Evolutionary conservation across 768 basidiomycete genomes (phyloP), one percentile per base, ranked within the genome.

Genomic region (Leucosporidium scottii): DNA sequence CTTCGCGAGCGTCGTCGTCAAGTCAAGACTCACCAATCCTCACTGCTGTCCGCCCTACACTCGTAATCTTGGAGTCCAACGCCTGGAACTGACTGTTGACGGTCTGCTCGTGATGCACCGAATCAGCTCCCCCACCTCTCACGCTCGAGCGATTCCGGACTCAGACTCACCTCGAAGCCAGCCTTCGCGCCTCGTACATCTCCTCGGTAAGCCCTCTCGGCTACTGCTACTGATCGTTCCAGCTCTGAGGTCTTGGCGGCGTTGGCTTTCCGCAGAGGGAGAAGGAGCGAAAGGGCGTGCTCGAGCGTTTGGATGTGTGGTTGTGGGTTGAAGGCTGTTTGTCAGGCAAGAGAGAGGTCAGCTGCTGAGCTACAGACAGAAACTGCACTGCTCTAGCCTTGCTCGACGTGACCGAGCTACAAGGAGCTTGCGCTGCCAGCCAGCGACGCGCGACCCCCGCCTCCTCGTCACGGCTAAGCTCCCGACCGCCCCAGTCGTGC

Each of bases 131-230:
- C 12, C 57, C 34, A 44, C 36, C 36, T 21, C 39, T 12, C 6
- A 21, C 28, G 27, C 28, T 20, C n/a, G n/a, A n/a, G n/a, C n/a
- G 54, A 30, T 30, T 9, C n/a, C 21, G 4, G 27, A 61, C 47
- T 21, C 30, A 27, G 21, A 66, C 85, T 58, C 75, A 92, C 93
- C 82, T 99, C 93, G 74, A 98, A 98, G 1, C 91, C 91, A 59
- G 85, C 86, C 76, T 92, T 92, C 28, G 98, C 82, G 64, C 97
- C 93, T n/a, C 83, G 81, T 84, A 98, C 89, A 78, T 90, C 90
- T 81, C 88, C 90, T 3, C 91, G 89, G 78, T 98, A 99, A 73
- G 96, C 93, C 69, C 92, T 80, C 78, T 98, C 94, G 3, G 92
- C 86, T 0, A 87, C 83, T 56, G 87, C 82, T 20, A 97, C 93